Conservation (phyloP, 768 basidiomycete species). For the Auricularia sp. region DNA sequence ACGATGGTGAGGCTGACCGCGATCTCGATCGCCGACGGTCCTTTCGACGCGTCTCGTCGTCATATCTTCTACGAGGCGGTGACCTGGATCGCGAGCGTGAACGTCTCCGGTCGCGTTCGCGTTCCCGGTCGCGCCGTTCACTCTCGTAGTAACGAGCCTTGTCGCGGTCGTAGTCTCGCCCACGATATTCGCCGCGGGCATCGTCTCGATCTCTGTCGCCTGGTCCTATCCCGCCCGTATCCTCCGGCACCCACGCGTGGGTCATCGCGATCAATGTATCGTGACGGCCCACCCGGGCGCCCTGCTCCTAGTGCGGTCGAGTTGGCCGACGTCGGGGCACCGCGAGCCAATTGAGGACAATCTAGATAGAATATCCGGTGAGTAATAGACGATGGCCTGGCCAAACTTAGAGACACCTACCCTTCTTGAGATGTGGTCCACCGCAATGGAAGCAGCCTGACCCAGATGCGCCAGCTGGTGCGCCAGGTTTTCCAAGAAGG, state of each 20-base stretch:
- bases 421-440: slow-evolving; percentile 87
- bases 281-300: neutral
- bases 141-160: neutral
- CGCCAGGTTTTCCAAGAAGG: slow-evolving; percentile 29
- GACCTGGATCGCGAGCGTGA: slow-evolving; percentile 4
- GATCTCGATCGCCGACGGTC: neutral
- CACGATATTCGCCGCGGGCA: slow-evolving; percentile 3
- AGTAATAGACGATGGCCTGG: neutral
- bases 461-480: slow-evolving; percentile 10
- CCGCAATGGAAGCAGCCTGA: slow-evolving; percentile 87
- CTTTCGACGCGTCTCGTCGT: neutral
- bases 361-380: slow-evolving; percentile 5
- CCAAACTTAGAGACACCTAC: slow-evolving; percentile 26
- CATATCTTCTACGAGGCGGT: slow-evolving; percentile 6
- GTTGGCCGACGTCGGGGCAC: neutral
- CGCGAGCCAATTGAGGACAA: slow-evolving; percentile 11
- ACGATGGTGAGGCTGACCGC: neutral
- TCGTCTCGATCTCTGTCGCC: no score
- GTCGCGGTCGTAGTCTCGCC: neutral
- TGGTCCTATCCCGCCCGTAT: neutral
- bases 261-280: neutral
- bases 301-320: neutral
- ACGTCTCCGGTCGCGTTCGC: slow-evolving; percentile 4
- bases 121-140: slow-evolving; percentile 3
- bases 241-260: neutral